Percentiles rank a stretch among this genome's conserved stretches.
phyloP scores from a whole-genome alignment of 345 rosid genomes.

The Camelina neglecta region DNA sequence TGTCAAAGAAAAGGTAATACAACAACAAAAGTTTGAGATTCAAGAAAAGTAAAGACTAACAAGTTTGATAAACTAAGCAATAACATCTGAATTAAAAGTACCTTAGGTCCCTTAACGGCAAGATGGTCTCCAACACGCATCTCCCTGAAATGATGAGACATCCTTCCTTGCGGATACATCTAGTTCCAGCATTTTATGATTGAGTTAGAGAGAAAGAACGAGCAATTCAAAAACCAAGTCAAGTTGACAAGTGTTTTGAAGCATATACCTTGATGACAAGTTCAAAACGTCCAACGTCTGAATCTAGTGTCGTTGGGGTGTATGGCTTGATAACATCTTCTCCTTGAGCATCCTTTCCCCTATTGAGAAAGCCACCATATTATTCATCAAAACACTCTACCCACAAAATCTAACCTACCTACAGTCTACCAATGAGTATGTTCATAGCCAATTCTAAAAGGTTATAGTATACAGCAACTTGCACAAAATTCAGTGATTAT shows the following conservation, averaged over 20 bases:
- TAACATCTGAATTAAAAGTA: constrained; percentile 31
- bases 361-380: constrained; percentile 29
- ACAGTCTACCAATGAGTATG: background rate
- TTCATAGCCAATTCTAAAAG: background rate
- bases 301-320: constrained; percentile 93
- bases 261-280: constrained; percentile 79
- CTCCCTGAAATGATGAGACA: constrained; percentile 99
- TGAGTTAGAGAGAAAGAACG: background rate
- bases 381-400: background rate
- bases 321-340: constrained; percentile 93
- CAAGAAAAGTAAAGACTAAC: background rate
- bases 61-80: background rate
- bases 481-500: constrained; percentile 1
- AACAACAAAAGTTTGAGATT: constrained; percentile 10
- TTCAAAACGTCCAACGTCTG: constrained; percentile 86
- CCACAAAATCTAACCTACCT: constrained; percentile 12
- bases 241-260: constrained; percentile 6
- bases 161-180: constrained; percentile 99
- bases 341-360: constrained; percentile 87
- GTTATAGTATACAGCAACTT: background rate
- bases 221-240: background rate
- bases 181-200: constrained; percentile 21
- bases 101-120: constrained; percentile 98
- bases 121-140: constrained; percentile 84
- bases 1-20: constrained; percentile 43